Percentiles rank a stretch among this genome's conserved stretches.
Conservation (phyloP, 768 basidiomycete genomes). For the Panus rudis region DNA sequence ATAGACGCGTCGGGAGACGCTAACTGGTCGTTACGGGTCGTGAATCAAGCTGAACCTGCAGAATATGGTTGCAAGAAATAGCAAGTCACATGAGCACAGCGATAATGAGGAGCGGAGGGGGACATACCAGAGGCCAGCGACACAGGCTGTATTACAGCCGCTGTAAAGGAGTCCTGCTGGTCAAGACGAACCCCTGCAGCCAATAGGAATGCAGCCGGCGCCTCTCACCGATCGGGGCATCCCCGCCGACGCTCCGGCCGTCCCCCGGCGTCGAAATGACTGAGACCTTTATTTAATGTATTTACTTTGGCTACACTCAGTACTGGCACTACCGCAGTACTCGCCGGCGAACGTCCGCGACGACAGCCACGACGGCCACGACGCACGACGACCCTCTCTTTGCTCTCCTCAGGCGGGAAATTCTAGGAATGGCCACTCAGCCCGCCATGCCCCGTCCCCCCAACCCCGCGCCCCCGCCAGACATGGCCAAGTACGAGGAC, state of each 20-base stretch:
- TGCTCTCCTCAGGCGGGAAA: slow-evolving; percentile 11
- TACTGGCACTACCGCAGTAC: too few relatives aligned
- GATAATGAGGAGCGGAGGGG: background rate
- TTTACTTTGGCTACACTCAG: slow-evolving; percentile 1
- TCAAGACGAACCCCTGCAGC: slow-evolving; percentile 5
- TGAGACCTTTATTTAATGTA: background rate
- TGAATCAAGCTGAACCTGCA: background rate
- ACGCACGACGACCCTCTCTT: slow-evolving; percentile 13
- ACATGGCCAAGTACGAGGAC: slow-evolving; percentile 20
- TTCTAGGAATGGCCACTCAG: slow-evolving; percentile 1
- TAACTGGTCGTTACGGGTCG: slow-evolving; percentile 20
- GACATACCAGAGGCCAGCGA: background rate
- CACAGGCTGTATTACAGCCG: background rate
- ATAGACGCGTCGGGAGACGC: slow-evolving; percentile 79
- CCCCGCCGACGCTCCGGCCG: background rate
- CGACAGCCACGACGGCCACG: slow-evolving; percentile 9
- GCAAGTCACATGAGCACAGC: background rate
- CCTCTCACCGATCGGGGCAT: background rate
- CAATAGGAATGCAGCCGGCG: slow-evolving; percentile 13
- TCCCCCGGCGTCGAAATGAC: background rate
- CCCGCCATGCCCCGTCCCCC: background rate
- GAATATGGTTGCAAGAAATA: background rate
- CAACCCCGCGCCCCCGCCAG: slow-evolving; percentile 16
- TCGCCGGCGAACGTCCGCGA: background rate
- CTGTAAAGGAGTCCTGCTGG: background rate